A percentile compares a stretch with the other conserved stretches of the same genome.
These are phyloP conservation scores for Colletotrichum sp. DNA, from an alignment of 2,329 filamentous ascomycete species.

Conservation along the genomic window DNA sequence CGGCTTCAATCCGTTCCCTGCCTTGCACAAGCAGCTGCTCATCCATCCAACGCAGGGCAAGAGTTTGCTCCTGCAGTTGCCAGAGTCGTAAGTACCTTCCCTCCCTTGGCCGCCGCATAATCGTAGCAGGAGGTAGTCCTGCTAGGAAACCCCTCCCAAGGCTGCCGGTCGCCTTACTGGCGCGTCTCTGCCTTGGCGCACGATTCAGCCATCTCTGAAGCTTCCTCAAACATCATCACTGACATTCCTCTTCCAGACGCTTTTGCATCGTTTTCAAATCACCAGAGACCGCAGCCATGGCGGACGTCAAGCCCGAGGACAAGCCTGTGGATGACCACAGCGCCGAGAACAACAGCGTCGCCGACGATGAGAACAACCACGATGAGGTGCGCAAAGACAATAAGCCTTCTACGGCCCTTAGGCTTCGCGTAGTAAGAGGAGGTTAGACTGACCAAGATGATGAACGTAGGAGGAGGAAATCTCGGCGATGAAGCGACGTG, in stretches of 20 bases:
- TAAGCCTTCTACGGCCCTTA: constrained; percentile 4
- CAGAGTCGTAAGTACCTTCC: neutral
- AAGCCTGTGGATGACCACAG: constrained; percentile 32
- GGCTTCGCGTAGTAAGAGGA: constrained; percentile 21
- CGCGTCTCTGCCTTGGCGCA: constrained; percentile 1
- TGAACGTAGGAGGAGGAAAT: constrained; percentile 77
- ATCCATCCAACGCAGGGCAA: neutral
- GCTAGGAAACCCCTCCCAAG: neutral
- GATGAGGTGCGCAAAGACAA: constrained; percentile 46
- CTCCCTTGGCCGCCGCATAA: neutral
- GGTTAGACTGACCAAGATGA: constrained; percentile 22
- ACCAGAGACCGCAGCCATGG: constrained; percentile 23
- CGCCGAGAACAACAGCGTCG: constrained; percentile 29
- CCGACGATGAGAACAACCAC: constrained; percentile 46
- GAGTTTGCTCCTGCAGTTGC: neutral
- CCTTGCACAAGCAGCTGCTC: neutral
- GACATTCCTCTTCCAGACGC: neutral
- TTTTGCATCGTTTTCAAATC: neutral
- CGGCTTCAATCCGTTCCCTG: neutral
- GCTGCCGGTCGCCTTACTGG: constrained; percentile 2
- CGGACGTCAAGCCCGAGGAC: constrained; percentile 33
- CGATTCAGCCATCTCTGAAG: neutral
- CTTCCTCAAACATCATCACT: neutral
- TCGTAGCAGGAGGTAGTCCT: neutral
- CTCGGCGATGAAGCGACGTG: constrained; percentile 83